These are phyloP conservation scores for Filosporella fistucella DNA, from an alignment of 495 filamentous ascomycete genomes.

Conservation along the genomic window DNA sequence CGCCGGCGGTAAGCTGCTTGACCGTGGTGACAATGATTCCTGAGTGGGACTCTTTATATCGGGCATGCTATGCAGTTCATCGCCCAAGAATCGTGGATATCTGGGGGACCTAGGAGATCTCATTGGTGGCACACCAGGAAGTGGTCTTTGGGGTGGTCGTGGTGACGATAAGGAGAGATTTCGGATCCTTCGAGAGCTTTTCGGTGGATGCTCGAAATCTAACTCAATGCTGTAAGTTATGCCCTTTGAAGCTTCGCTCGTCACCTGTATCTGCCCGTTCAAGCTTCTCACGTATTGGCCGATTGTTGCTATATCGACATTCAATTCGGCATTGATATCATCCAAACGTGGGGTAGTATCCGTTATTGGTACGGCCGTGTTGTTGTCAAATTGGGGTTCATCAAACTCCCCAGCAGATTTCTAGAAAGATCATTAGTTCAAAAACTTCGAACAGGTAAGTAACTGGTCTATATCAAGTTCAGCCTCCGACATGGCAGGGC, in stretches of 20 bases:
- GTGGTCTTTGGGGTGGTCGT: no score
- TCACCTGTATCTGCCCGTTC: constrained; percentile 81
- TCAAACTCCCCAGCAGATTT: constrained; percentile 78
- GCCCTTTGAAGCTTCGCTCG: constrained; percentile 79
- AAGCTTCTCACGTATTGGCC: constrained; percentile 79
- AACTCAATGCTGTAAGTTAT: constrained; percentile 73
- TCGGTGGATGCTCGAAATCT: constrained; percentile 52
- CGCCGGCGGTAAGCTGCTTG: no score
- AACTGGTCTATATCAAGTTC: constrained; percentile 53
- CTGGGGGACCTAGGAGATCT: no score
- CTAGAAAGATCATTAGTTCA: no score
- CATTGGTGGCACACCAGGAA: no score
- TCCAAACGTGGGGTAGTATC: constrained; percentile 19
- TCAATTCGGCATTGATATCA: constrained; percentile 25
- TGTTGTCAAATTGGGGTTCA: constrained; percentile 59
- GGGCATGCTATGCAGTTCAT: no score
- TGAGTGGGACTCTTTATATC: no score
- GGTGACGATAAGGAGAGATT: no score
- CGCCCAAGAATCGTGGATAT: no score
- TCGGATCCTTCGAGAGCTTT: no score
- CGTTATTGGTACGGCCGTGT: not conserved
- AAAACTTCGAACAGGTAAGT: no score
- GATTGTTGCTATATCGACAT: constrained; percentile 80
- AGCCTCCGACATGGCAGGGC: constrained; percentile 68
- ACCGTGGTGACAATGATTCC: no score